Evolutionary conservation across 805 yeast genomes (phyloP), one percentile per base, ranked within the genome.

Genomic region (Myxozyma kluyveri): DNA sequence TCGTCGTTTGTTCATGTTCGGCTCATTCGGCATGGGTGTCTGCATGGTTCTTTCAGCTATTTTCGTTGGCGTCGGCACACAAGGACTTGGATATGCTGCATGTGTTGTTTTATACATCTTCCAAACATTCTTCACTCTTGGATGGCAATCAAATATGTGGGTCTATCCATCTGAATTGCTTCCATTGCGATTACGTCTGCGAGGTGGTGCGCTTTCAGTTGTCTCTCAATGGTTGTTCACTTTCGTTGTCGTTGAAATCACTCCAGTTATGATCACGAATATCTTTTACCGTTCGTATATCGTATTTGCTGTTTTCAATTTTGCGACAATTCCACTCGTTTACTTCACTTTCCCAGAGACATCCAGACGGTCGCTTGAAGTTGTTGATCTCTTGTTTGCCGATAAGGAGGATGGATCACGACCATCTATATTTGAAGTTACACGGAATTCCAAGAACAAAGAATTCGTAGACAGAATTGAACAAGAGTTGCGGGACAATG

Each of bases 311-410:
- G 69, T 69, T 12, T 69, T 76, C 59, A 78, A 81, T 65, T 66
- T 70, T 56, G 78, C 79, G 69, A 69, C 75, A 39, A 58, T 74
- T 24, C 75, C 74, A 52, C 76, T 68, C 61, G 64, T 56, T 46
- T 74, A 65, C 54, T 69, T 75, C 59, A 76, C 75, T 60, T 78
- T 73, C 72, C 86, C 85, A 33, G 87, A 82, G 62, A 82, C 86
- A 21, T 77, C 74, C 56, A 82, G 82, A 21, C 73, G 75, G 64
- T 71, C 81, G 50, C 73, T 80, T 67, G 85, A 80, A 45, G 44
- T 50, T 17, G 46, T 50, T 37, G 54, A 50, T 33, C 56, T 61
- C 35, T 54, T 70, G 3, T 69, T 69, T 26, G 54, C 52, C 1
- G 55, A 51, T 19, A 47, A 52, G 6, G 49, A 45, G n/a, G 47